A percentile compares a stretch with the other conserved stretches of the same genome.
Conservation (phyloP, 2,329 filamentous ascomycete species). For the Rutstroemia sp. region DNA sequence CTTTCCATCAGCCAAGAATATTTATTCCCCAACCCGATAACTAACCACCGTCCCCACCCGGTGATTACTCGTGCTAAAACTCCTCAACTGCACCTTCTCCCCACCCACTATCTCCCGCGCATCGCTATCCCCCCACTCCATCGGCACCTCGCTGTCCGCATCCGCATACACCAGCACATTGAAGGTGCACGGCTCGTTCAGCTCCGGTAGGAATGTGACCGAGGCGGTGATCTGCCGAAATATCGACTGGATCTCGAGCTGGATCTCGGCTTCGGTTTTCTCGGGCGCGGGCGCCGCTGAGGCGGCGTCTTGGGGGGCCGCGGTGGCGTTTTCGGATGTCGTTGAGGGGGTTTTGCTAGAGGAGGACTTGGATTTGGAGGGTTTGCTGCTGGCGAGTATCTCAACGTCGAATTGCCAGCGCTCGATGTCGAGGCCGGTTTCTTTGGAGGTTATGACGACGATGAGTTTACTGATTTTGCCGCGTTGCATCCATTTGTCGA, state of each 20-base stretch:
- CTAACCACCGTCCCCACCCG: conserved; percentile 92
- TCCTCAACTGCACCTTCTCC: conserved; percentile 90
- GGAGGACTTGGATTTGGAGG: conserved; percentile 19
- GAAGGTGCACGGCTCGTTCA: conserved; percentile 93
- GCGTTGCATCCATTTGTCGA: conserved; percentile 95
- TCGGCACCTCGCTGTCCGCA: conserved; percentile 89
- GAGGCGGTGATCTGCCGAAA: conserved; percentile 98
- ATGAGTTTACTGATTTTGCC: conserved; percentile 97
- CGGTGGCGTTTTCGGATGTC: conserved; percentile 33
- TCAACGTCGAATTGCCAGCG: conserved; percentile 94
- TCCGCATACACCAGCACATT: conserved; percentile 98
- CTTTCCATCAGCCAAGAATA: background rate
- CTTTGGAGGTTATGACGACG: conserved; percentile 93
- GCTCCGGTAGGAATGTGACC: conserved; percentile 91
- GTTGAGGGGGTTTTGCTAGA: conserved; percentile 35
- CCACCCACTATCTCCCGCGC: conserved; percentile 91
- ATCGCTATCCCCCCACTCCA: conserved; percentile 98
- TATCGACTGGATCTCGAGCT: conserved; percentile 90
- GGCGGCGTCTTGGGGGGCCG: conserved; percentile 9
- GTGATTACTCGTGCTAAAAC: conserved; percentile 93
- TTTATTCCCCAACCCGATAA: conserved; percentile 54
- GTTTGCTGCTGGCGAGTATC: conserved; percentile 35
- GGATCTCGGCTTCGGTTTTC: conserved; percentile 90
- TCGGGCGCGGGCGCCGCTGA: conserved; percentile 38
- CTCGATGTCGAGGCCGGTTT: conserved; percentile 93